A percentile compares a stretch with the other conserved stretches of the same genome.
Conservation (phyloP, 495 filamentous ascomycete species). For the Podospora australis region DNA sequence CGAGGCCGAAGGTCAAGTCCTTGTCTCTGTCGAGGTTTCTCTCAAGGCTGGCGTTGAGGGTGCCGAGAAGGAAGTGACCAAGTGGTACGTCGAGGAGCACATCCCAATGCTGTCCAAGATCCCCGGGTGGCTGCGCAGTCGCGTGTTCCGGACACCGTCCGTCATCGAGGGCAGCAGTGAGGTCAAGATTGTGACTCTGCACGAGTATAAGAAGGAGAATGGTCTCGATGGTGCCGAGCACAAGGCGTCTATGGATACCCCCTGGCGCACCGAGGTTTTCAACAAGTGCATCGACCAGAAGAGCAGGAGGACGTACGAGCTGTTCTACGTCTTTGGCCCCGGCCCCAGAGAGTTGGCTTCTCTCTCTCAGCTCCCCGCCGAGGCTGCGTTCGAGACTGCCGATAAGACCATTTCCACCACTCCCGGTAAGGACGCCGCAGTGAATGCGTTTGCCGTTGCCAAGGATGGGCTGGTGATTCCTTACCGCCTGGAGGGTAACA, state of each 20-base stretch:
- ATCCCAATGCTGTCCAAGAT: slow-evolving; percentile 62
- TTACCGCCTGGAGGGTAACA: slow-evolving; percentile 68
- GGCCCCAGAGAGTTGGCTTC: slow-evolving; percentile 59
- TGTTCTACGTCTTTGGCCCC: slow-evolving; percentile 73
- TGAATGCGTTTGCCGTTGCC: slow-evolving; percentile 61
- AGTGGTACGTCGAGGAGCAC: slow-evolving; percentile 71
- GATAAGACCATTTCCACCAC: slow-evolving; percentile 45
- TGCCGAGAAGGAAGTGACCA: slow-evolving; percentile 48
- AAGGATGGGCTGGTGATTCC: slow-evolving; percentile 63
- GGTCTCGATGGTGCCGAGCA: slow-evolving; percentile 58
- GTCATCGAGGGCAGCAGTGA: slow-evolving; percentile 41
- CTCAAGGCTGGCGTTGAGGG: slow-evolving; percentile 46
- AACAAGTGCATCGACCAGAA: slow-evolving; percentile 50
- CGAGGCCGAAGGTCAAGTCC: slow-evolving; percentile 53
- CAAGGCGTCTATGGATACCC: slow-evolving; percentile 52
- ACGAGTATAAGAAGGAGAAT: slow-evolving; percentile 63
- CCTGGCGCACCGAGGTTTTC: slow-evolving; percentile 50
- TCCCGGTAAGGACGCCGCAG: slow-evolving; percentile 36
- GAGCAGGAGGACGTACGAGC: slow-evolving; percentile 53
- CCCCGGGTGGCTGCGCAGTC: slow-evolving; percentile 67
- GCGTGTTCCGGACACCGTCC: slow-evolving; percentile 51
- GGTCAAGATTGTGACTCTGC: slow-evolving; percentile 53
- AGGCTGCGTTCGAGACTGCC: slow-evolving; percentile 44
- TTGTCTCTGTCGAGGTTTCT: slow-evolving; percentile 55
- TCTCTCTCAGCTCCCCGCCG: slow-evolving; percentile 31